Base-by-base conservation (phyloP, 257 asterid genomes). In the Petunia secreta region DNA sequence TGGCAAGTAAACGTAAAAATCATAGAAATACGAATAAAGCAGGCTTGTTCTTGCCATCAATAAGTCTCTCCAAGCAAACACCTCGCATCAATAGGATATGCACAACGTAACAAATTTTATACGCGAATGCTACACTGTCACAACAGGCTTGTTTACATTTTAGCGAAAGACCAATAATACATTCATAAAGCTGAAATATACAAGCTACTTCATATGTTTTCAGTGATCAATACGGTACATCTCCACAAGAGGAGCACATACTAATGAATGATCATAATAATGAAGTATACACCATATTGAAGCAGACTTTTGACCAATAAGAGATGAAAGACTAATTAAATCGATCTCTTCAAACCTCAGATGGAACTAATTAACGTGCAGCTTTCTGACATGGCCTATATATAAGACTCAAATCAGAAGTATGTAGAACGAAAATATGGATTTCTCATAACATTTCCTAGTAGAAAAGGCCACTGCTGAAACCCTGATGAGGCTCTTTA, bases 401-500 rank as follows among this genome's bases (percentile, higher is more conserved):
- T 25, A 25, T 25, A 25, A 25, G 25, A 25, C 37, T 25, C 14
- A 63, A 36, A 64, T 5, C 15, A 9, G 10, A 64, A 64, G 39
- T 9, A 63, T 36, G 16, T 9, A 9, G 34, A 14, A 13, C 25
- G 71, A 11, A 41, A 14, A 41, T 41, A 66, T 59, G 37, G 64
- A 59, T 16, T 16, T 59, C 8, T 25, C 2, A 38, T n/a, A 59
- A n/a, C 8, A 25, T 25, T 60, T 46, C 54, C 14, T 68, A 41
- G 55, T 46, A 15, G 75, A 41, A 46, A 68, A 68, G 40, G 5
- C 53, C 79, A 38, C 38, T 14, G 37, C 7, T 62, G 13, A 62
- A n/a, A 15, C 36, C 39, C 67, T 62, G 39, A 16, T 62, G 25
- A 54, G 80, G 74, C 74, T 75, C 76, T 39, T 48, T 54, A 57